These are phyloP conservation scores for Backusella luteola DNA, from an alignment of 192 early-diverging fungal species.

Conservation along the genomic window DNA sequence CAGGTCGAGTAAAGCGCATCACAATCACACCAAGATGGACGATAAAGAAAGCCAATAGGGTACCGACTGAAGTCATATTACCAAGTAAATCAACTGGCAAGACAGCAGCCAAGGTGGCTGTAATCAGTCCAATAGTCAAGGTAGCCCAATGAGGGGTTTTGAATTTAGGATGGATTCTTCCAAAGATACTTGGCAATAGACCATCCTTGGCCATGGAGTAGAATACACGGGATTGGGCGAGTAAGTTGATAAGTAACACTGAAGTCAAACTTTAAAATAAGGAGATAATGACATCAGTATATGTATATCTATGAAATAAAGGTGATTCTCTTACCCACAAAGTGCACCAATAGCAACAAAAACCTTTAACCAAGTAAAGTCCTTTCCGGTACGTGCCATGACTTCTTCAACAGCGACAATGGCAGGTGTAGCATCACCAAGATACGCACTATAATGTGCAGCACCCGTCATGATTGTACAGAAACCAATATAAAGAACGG, in stretches of 20 bases:
- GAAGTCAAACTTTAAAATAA: conserved; percentile 52
- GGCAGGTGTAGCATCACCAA: conserved; percentile 53
- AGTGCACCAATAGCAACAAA: conserved; percentile 77
- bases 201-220: conserved; percentile 88
- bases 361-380: conserved; percentile 68
- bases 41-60: conserved; percentile 81
- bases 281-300: background rate
- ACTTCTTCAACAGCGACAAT: conserved; percentile 40
- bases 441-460: conserved; percentile 51
- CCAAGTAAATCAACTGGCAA: conserved; percentile 82
- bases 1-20: conserved; percentile 76
- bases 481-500: conserved; percentile 69
- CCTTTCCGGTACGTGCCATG: conserved; percentile 30
- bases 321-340: conserved; percentile 39
- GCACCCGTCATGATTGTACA: conserved; percentile 76
- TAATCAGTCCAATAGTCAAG: conserved; percentile 60
- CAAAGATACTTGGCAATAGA: conserved; percentile 70
- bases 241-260: conserved; percentile 73
- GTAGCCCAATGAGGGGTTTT: conserved; percentile 79
- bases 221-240: conserved; percentile 88
- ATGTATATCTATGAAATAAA: background rate
- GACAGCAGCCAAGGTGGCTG: conserved; percentile 66
- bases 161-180: conserved; percentile 67
- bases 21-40: conserved; percentile 78
- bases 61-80: conserved; percentile 85